Evolutionary conservation across 192 early-diverging fungal genomes (phyloP), one percentile per base, ranked within the genome.

Genomic region (Geranomyces michiganensis): DNA sequence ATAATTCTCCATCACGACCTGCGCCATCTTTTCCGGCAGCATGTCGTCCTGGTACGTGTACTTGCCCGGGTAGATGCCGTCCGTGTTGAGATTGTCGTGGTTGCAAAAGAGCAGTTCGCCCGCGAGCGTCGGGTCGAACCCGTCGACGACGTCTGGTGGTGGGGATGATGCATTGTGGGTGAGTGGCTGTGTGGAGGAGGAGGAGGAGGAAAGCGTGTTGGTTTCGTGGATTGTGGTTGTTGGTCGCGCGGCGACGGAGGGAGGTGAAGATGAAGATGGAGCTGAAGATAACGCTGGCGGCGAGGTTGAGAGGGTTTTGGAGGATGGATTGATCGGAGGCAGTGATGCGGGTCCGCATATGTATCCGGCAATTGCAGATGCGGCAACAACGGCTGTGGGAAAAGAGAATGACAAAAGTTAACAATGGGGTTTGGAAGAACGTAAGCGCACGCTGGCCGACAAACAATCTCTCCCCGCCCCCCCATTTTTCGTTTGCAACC

Each of bases 1-100:
- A 77, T 99, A 99, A 78, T 99, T 99, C 77, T 96, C 94, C 97
- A 99, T 99, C 49, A 92, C 97, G 0, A 99, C 94, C 76, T 91
- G 82, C 49, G 88, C 88, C 97, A 99, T 99, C 31, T 89, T 84
- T 56, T 93, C 93, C 8, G 88, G 84, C 10, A 89, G 86, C 75
- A 99, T 88, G 69, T 97, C 94, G 75, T 99, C 97, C 72, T 94
- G 90, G 75, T 99, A 99, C 3, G 96, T 99, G 82, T 97, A 99
- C 74, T 96, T 96, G 46, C 97, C 96, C 6, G 97, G 93, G 72
- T 99, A 99, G 63, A 97, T 97, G 36, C 93, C 97, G 81, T 99
- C 97, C 9, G 97, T 99, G 82, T 97, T 97, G 62, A 99, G 84
- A 78, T 99, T 99, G 84, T 99, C 96, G 8, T 88, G 88, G 19